Conservation (phyloP, 2,329 filamentous ascomycete genomes). For the Trichoderma afroharzianum region DNA sequence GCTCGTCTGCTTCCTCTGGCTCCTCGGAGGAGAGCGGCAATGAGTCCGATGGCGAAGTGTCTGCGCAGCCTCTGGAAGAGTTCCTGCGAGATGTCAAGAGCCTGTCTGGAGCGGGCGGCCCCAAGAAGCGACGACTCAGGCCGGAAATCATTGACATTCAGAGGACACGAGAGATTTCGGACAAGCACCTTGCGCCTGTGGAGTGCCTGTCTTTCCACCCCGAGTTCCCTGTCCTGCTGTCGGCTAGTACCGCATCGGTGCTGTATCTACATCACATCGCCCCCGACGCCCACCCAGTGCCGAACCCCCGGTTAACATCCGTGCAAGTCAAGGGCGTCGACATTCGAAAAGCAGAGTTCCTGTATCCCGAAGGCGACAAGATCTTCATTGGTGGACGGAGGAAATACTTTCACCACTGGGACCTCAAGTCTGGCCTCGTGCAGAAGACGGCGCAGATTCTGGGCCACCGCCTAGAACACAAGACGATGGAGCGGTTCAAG, state of each 20-base stretch:
- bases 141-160: slow-evolving; percentile 90
- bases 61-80: slow-evolving; percentile 71
- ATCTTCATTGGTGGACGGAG: slow-evolving; percentile 87
- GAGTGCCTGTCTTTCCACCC: slow-evolving; percentile 88
- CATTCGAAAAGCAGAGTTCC: slow-evolving; percentile 79
- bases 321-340: slow-evolving; percentile 81
- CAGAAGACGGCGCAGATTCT: slow-evolving; percentile 77
- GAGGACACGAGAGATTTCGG: slow-evolving; percentile 78
- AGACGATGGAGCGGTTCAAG: slow-evolving; percentile 86
- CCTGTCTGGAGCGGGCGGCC: slow-evolving; percentile 52
- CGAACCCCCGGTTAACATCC: slow-evolving; percentile 86
- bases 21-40: slow-evolving; percentile 53
- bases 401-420: slow-evolving; percentile 92
- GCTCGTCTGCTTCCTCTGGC: slow-evolving; percentile 50
- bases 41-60: slow-evolving; percentile 57
- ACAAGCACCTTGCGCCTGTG: slow-evolving; percentile 73
- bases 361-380: slow-evolving; percentile 66
- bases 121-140: slow-evolving; percentile 68
- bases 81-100: slow-evolving; percentile 73
- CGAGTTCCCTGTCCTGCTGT: slow-evolving; percentile 80
- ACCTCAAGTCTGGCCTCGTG: slow-evolving; percentile 74
- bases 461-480: slow-evolving; percentile 76
- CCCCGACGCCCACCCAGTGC: slow-evolving; percentile 67
- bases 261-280: slow-evolving; percentile 88
- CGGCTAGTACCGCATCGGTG: slow-evolving; percentile 79